phyloP scores from a whole-genome alignment of 2,329 filamentous ascomycete species.

The Teratosphaeria destructans region DNA sequence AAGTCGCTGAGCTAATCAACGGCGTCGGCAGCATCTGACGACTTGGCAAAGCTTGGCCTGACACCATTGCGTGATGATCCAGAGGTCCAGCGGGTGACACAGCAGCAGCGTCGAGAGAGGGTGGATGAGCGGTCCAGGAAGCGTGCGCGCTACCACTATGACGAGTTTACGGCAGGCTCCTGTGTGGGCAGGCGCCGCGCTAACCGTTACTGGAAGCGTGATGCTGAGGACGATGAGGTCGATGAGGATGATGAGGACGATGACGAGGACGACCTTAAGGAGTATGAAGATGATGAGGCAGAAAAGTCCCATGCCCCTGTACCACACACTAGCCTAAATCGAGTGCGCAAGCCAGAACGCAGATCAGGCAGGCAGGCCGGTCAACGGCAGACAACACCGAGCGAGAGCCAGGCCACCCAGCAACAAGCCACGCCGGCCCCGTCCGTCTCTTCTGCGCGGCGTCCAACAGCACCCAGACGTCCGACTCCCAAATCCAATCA shows the following conservation, averaged over 20 bases:
- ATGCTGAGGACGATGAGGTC: neutral
- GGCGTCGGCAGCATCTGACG: neutral
- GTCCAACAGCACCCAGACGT: neutral
- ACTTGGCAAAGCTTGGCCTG: neutral
- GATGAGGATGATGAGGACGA: neutral
- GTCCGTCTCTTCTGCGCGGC: neutral
- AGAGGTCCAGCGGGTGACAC: neutral
- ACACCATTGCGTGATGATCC: neutral
- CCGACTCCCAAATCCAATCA: neutral
- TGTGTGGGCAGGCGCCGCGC: too few relatives aligned
- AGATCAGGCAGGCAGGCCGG: neutral
- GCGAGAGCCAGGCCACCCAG: neutral
- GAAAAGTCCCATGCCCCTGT: too few relatives aligned
- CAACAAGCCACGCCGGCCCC: neutral
- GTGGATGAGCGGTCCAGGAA: neutral
- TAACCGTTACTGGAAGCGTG: too few relatives aligned
- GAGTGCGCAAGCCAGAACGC: neutral
- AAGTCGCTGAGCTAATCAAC: neutral
- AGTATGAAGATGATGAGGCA: neutral
- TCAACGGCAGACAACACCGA: too few relatives aligned
- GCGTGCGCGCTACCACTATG: neutral
- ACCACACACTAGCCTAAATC: too few relatives aligned
- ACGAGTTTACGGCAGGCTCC: neutral
- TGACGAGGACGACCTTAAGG: neutral
- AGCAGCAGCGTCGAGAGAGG: neutral